phyloP scores from a whole-genome alignment of 192 early-diverging fungal genomes.

The Phlyctochytrium planicorne region DNA sequence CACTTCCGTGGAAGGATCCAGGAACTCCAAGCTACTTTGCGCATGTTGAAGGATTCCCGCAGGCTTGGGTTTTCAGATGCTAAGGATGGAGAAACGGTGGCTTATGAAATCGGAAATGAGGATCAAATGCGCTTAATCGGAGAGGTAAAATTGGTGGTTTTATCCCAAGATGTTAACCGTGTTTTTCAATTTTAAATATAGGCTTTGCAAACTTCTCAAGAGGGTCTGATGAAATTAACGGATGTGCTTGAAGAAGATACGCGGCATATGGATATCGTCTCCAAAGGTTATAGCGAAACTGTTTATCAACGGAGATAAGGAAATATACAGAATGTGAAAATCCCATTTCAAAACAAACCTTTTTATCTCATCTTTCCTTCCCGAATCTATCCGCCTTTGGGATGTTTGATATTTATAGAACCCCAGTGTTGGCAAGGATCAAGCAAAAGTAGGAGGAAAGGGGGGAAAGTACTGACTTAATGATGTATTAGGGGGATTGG shows the following conservation, averaged over 20 bases:
- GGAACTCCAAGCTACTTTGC: constrained; percentile 78
- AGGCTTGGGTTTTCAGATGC: constrained; percentile 36
- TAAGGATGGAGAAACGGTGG: constrained; percentile 34
- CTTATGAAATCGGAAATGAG: constrained; percentile 48
- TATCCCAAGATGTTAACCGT: constrained; percentile 27
- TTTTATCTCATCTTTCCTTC: too few species aligned
- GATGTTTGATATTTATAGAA: too few species aligned
- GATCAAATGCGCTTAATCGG: constrained; percentile 18
- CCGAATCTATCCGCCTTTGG: too few species aligned
- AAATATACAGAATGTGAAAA: background rate
- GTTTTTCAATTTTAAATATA: constrained; percentile 2
- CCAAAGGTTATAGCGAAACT: constrained; percentile 32
- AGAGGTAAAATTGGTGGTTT: constrained; percentile 9
- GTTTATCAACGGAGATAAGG: constrained; percentile 3
- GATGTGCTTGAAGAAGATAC: constrained; percentile 63
- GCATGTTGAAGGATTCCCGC: constrained; percentile 63
- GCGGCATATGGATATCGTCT: constrained; percentile 35
- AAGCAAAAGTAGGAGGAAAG: too few species aligned
- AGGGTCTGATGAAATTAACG: constrained; percentile 68
- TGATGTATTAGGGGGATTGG: too few species aligned
- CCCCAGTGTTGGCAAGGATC: too few species aligned
- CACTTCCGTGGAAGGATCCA: constrained; percentile 80
- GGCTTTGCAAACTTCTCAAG: constrained; percentile 57
- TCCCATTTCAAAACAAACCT: too few species aligned
- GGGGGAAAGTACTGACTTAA: too few species aligned